These are phyloP conservation scores for Ophiostoma sp. DNA, from an alignment of 2,329 filamentous ascomycete species.

Conservation along the genomic window DNA sequence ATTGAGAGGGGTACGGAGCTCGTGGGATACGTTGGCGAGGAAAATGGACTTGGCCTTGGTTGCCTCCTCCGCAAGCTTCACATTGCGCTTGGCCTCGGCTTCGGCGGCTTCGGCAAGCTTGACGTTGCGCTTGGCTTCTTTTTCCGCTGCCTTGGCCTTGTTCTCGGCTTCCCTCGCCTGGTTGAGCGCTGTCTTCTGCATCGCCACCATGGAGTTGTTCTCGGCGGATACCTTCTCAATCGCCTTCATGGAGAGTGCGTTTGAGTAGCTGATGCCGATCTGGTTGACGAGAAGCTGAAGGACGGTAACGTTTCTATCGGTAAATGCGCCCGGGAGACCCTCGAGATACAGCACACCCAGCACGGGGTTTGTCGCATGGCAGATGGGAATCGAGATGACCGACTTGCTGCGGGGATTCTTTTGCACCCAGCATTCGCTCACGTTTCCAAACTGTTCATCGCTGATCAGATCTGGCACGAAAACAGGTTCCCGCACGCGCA, in stretches of 20 bases:
- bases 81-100: slow-evolving; percentile 63
- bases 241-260: slow-evolving; percentile 61
- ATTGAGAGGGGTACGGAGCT: slow-evolving; percentile 75
- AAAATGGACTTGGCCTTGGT: slow-evolving; percentile 80
- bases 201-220: slow-evolving; percentile 70
- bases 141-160: slow-evolving; percentile 71
- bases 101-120: slow-evolving; percentile 81
- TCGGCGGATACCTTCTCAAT: slow-evolving; percentile 72
- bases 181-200: slow-evolving; percentile 67
- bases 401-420: slow-evolving; percentile 65
- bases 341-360: slow-evolving; percentile 73
- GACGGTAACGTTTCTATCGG: slow-evolving; percentile 64
- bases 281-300: slow-evolving; percentile 70
- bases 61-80: slow-evolving; percentile 76
- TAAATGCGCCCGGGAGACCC: slow-evolving; percentile 68
- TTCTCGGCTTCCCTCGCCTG: slow-evolving; percentile 68
- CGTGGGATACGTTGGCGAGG: slow-evolving; percentile 72
- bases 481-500: slow-evolving; percentile 68
- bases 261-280: slow-evolving; percentile 66
- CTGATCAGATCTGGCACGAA: slow-evolving; percentile 68
- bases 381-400: slow-evolving; percentile 74
- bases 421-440: slow-evolving; percentile 62
- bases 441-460: slow-evolving; percentile 73
- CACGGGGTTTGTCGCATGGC: slow-evolving; percentile 63
- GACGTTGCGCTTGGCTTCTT: slow-evolving; percentile 70